Conservation (phyloP, 495 filamentous ascomycete species). For the Podospora pseudopauciseta region DNA sequence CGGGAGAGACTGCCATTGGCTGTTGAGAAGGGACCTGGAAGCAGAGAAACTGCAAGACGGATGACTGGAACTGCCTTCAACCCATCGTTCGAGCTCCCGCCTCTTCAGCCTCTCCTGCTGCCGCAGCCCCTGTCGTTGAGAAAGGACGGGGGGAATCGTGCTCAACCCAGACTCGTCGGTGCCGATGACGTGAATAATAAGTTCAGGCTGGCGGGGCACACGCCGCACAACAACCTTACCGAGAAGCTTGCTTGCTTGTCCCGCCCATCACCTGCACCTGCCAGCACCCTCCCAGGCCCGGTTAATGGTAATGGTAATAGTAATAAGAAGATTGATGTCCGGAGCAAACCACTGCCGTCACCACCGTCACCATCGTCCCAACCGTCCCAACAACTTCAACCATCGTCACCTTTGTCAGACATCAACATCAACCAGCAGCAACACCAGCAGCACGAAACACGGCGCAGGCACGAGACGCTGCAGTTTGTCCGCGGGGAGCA, state of each 20-base stretch:
- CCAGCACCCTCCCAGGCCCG: not conserved
- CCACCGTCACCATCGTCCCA: not conserved
- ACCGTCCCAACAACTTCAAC: not conserved
- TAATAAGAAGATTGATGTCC: slow-evolving; percentile 5
- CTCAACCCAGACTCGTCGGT: not conserved
- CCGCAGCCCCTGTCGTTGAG: not conserved
- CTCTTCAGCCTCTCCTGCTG: not conserved
- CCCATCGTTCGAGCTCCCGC: not conserved
- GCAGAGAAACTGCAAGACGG: not conserved
- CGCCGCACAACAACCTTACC: slow-evolving; percentile 13
- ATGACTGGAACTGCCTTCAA: not conserved
- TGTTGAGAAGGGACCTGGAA: not conserved
- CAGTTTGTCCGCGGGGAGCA: slow-evolving; percentile 24
- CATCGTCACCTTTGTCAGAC: not conserved
- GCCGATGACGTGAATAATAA: not conserved
- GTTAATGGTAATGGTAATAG: slow-evolving; percentile 5
- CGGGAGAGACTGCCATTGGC: not conserved
- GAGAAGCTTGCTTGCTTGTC: slow-evolving; percentile 11
- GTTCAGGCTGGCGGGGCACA: slow-evolving; percentile 9
- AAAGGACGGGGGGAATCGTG: not conserved
- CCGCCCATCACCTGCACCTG: slow-evolving; percentile 6
- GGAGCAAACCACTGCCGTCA: not conserved
- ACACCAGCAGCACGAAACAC: not conserved
- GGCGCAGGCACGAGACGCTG: slow-evolving; percentile 16
- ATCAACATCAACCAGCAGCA: not conserved